Conservation (phyloP, 805 yeast species). For the Candida gorgasii region DNA sequence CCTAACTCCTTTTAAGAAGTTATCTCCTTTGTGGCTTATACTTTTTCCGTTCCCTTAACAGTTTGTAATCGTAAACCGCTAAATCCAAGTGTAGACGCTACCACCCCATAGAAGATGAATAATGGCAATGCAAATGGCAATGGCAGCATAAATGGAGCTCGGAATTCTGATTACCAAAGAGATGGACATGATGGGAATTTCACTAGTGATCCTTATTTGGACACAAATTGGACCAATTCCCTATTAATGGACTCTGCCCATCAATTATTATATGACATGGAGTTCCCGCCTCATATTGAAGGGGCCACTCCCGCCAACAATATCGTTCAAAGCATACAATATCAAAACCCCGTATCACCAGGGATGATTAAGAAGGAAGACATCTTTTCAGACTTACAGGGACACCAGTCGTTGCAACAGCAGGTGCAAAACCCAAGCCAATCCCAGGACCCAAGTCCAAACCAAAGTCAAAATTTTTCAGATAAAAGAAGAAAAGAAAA, state of each 20-base stretch:
- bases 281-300: conserved; percentile 22
- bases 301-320: conserved; percentile 18
- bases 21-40: neutral
- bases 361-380: conserved; percentile 5
- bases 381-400: neutral
- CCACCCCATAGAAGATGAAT: neutral
- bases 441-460: neutral
- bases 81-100: no score
- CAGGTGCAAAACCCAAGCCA: neutral
- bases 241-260: conserved; percentile 31
- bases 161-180: neutral
- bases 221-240: conserved; percentile 35
- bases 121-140: neutral
- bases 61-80: no score
- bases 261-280: conserved; percentile 35
- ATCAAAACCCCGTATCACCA: conserved; percentile 27
- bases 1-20: neutral
- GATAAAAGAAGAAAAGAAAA: conserved; percentile 1
- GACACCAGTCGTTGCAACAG: conserved; percentile 7
- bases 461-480: neutral
- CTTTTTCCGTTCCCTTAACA: neutral
- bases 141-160: neutral
- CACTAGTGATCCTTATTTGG: conserved; percentile 13
- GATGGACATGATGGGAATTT: neutral
- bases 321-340: conserved; percentile 33